These are phyloP conservation scores for Pichia sp. DNA, from an alignment of 1,139 yeast genomes.

Conservation along the genomic window DNA sequence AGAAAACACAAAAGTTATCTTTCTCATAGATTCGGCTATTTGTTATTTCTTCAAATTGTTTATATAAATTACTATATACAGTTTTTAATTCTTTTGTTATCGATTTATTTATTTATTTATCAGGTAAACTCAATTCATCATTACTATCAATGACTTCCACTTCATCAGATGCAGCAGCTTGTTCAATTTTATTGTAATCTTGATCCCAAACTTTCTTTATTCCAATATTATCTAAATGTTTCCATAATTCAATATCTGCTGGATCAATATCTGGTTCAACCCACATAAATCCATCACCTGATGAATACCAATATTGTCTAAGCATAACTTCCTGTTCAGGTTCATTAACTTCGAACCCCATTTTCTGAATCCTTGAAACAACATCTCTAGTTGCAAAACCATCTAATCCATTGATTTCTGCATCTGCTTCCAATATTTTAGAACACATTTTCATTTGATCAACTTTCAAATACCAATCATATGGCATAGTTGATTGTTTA, in stretches of 20 bases:
- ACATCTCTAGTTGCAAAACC: constrained; percentile 33
- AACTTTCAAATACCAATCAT: constrained; percentile 59
- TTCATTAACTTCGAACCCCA: constrained; percentile 33
- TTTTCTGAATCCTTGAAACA: constrained; percentile 27
- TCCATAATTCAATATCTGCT: constrained; percentile 55
- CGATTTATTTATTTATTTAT: no score
- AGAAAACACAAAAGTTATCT: not conserved
- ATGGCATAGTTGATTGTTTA: constrained; percentile 57
- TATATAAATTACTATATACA: not conserved
- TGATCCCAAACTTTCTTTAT: constrained; percentile 30
- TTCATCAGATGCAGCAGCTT: constrained; percentile 33
- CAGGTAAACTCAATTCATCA: constrained; percentile 21
- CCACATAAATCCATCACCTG: constrained; percentile 75
- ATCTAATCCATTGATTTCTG: constrained; percentile 42
- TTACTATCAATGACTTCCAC: constrained; percentile 28
- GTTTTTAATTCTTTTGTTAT: no score
- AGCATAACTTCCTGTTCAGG: constrained; percentile 48
- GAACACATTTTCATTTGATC: constrained; percentile 66
- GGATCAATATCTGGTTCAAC: constrained; percentile 79
- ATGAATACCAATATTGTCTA: constrained; percentile 72
- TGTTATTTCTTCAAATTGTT: not conserved
- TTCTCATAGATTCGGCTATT: not conserved
- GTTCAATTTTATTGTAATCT: constrained; percentile 36
- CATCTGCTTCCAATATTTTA: constrained; percentile 59
- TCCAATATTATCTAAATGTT: constrained; percentile 26